Base-by-base conservation (phyloP, 371 early-diverging fungal genomes). In the Lichtheimia corymbifera region DNA sequence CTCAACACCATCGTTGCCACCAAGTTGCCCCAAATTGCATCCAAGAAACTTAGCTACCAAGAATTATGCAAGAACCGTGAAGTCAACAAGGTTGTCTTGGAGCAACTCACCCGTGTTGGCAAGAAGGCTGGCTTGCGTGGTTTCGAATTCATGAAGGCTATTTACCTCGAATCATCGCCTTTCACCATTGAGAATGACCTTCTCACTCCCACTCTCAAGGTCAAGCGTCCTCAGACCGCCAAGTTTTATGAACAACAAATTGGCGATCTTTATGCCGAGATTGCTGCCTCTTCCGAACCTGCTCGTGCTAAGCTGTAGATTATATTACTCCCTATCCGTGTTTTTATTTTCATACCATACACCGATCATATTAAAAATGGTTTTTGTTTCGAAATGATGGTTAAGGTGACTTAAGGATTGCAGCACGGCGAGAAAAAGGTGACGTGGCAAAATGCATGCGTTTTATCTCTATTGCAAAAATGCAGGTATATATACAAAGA, bases 151-250 rank as follows among this genome's bases (percentile, higher is more conserved):
- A 71, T 77, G 25, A 82, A 82, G 71, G 82, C 82, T 6, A 73
- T 87, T 24, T 63, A 73, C 47, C 58, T 87, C 41, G 81, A 83
- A 45, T 67, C 77, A 2, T 76, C 74, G n/a, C 81, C 84, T 14
- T 86, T 87, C 72, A 63, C 83, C 3, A 71, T 85, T 22, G 86
- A 86, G 51, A 82, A 83, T 47, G 83, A 77, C 1, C 67, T 88
- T 43, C 76, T 87, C 68, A 87, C 87, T 1, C 87, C 85, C 24
- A 87, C 87, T n/a, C 82, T 93, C 76, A 93, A 93, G 76, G 83
- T 91, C 41, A 89, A 89, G 69, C 89, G 93, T 68, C 84, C 86
- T 40, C 82, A 86, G 63, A 91, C 89, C 14, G 75, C 76, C 17
- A 80, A 83, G 60, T 62, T 79, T 65, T 93, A 89, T 62, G 67